phyloP scores from a whole-genome alignment of 129 eudicot genomes.

The Scalesia atractyloides region DNA sequence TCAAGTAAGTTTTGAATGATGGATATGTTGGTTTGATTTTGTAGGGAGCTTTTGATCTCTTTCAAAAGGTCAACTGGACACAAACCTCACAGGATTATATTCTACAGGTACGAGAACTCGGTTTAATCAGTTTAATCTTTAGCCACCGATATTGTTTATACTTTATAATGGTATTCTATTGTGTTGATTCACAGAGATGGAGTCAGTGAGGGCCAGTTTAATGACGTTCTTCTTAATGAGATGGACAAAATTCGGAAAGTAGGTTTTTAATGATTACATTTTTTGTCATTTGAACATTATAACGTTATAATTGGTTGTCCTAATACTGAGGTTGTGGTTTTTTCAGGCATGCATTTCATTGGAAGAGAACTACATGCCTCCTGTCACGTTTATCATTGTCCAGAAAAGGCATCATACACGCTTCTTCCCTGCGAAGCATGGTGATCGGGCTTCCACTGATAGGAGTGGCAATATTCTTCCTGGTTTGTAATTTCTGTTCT shows the following conservation, averaged over 20 bases:
- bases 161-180: neutral
- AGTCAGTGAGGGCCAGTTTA: slow-evolving; percentile 79
- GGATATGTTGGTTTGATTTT: neutral
- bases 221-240: slow-evolving; percentile 59
- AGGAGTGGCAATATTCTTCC: slow-evolving; percentile 82
- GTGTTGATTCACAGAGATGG: slow-evolving; percentile 63
- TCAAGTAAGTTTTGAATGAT: no score
- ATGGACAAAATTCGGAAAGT: slow-evolving; percentile 73
- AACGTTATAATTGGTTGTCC: neutral
- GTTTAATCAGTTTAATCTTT: neutral
- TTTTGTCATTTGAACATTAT: neutral
- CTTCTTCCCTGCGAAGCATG: slow-evolving; percentile 52
- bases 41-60: slow-evolving; percentile 53
- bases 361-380: slow-evolving; percentile 51
- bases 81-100: slow-evolving; percentile 60
- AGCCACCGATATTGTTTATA: neutral
- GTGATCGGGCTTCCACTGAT: slow-evolving; percentile 46
- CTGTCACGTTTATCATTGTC: slow-evolving; percentile 65
- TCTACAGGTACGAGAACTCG: slow-evolving; percentile 48
- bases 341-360: slow-evolving; percentile 70
- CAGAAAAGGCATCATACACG: slow-evolving; percentile 92
- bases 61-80: slow-evolving; percentile 28
- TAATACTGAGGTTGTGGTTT: neutral
- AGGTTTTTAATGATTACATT: neutral
- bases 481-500: slow-evolving; percentile 36